Conservation (phyloP, 2,329 filamentous ascomycete genomes). For the Sporothrix brasiliensis region DNA sequence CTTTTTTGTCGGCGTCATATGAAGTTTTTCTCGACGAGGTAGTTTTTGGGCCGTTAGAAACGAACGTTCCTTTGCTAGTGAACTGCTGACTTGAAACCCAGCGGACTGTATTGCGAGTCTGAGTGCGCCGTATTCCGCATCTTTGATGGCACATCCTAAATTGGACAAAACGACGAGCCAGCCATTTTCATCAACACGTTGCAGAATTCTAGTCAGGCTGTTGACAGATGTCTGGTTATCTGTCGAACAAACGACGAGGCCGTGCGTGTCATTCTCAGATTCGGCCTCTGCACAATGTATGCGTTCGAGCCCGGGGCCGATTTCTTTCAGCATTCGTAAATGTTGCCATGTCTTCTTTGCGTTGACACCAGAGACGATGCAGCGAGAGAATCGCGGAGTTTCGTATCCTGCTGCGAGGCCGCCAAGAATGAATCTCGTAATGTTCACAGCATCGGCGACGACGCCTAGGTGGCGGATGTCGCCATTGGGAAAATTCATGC, state of each 20-base stretch:
- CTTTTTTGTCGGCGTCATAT: too few relatives aligned
- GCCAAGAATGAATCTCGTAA: slow-evolving; percentile 40
- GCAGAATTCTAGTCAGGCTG: background rate
- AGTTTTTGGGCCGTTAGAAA: slow-evolving; percentile 30
- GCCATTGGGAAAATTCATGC: background rate
- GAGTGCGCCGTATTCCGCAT: background rate
- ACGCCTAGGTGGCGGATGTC: slow-evolving; percentile 32
- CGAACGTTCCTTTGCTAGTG: background rate
- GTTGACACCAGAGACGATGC: slow-evolving; percentile 39
- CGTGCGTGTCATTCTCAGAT: background rate
- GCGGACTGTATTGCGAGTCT: background rate
- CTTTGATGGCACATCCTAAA: background rate
- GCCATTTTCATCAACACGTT: slow-evolving; percentile 22
- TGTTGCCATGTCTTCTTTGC: slow-evolving; percentile 24
- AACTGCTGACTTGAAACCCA: slow-evolving; percentile 11
- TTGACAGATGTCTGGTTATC: background rate
- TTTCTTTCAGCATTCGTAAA: background rate
- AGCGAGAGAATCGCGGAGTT: slow-evolving; percentile 44
- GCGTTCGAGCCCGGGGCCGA: slow-evolving; percentile 20
- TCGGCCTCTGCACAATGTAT: background rate
- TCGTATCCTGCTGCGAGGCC: slow-evolving; percentile 37
- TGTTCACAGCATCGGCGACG: slow-evolving; percentile 32
- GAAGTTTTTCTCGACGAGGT: too few relatives aligned
- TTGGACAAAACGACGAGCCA: slow-evolving; percentile 31
- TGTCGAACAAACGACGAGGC: slow-evolving; percentile 27